Conservation (phyloP, 2,329 filamentous ascomycete species). For the Aspergillus texensis region DNA sequence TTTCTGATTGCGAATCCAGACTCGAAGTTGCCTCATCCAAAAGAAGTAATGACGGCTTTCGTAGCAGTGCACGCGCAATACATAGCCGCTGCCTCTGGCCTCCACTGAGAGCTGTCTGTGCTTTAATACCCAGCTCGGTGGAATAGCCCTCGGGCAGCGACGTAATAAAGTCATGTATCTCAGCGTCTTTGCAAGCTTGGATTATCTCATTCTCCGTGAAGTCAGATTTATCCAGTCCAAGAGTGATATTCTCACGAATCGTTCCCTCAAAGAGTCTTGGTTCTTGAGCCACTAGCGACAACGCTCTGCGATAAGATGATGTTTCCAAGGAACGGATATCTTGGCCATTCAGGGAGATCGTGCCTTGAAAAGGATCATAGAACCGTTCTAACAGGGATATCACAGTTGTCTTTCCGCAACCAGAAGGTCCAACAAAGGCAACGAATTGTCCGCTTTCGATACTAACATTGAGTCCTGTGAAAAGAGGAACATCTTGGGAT, state of each 20-base stretch:
- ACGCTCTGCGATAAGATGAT: slow-evolving; percentile 31
- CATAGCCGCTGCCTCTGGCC: slow-evolving; percentile 61
- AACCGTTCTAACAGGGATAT: slow-evolving; percentile 66
- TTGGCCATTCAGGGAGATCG: slow-evolving; percentile 38
- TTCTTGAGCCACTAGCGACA: slow-evolving; percentile 48
- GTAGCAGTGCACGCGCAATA: slow-evolving; percentile 58
- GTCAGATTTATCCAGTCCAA: slow-evolving; percentile 44
- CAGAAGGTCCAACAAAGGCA: slow-evolving; percentile 61
- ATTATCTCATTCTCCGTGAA: slow-evolving; percentile 45
- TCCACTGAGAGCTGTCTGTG: slow-evolving; percentile 52
- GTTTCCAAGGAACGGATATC: slow-evolving; percentile 34
- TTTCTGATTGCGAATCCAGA: slow-evolving; percentile 68
- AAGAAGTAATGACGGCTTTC: slow-evolving; percentile 55
- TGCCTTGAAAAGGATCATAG: slow-evolving; percentile 62
- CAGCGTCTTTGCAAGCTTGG: slow-evolving; percentile 53
- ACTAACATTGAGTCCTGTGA: slow-evolving; percentile 32
- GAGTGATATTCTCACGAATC: slow-evolving; percentile 51
- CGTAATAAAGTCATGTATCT: slow-evolving; percentile 57
- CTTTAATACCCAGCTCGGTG: slow-evolving; percentile 54
- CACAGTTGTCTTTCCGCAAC: slow-evolving; percentile 68
- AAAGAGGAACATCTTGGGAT: slow-evolving; percentile 33
- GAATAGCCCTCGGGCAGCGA: slow-evolving; percentile 55
- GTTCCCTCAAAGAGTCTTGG: slow-evolving; percentile 49
- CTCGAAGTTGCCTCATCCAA: slow-evolving; percentile 63
- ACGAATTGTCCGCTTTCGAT: slow-evolving; percentile 54